Base-by-base conservation (phyloP, 1,139 yeast species). In the Arxiozyma bovina region DNA sequence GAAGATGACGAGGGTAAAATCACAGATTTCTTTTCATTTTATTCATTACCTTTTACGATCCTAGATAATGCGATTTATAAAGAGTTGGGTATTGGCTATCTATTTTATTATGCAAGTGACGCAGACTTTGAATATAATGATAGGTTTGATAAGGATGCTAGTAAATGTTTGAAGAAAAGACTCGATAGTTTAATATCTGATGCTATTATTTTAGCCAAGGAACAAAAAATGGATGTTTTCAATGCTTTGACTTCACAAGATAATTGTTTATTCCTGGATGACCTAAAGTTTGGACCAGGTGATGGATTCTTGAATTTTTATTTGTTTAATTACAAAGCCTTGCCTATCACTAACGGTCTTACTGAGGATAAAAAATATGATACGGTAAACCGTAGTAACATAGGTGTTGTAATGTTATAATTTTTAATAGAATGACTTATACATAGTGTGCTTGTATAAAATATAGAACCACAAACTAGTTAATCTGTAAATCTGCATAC, bases 231-330 rank as follows among this genome's bases (percentile, higher is more conserved):
- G 64, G 99, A 93, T 69, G 98, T 94, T 3, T 89, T 91, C 78
- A 93, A 93, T 69, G 96, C 97, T 18, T 77, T 93, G 58, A 83
- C 97, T 0, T 78, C 90, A 15, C 96, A 91, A 72, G 99, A 93
- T 68, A 94, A 93, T 68, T 80, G 90, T 11, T 73, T 83, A 57
- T 89, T 93, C 72, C 74, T 93, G 61, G 85, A 87, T 44, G 83
- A 86, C 51, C 77, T 88, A 71, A 88, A 89, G 69, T 93, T 94
- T 70, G 97, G 96, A 25, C 81, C 83, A 51, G 99, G 99, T 48
- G 98, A 93, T 69, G 99, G 99, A 0, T 80, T 80, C 68, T 78
- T 93, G 66, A 87, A 93, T 72, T 94, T 86, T 70, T 93, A 93
- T 68, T 74, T 94, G 64, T 94, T 93, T 78, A 93, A 93, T 70